Conservation (phyloP, 2,329 filamentous ascomycete species). For the Paecilomyces sp. region DNA sequence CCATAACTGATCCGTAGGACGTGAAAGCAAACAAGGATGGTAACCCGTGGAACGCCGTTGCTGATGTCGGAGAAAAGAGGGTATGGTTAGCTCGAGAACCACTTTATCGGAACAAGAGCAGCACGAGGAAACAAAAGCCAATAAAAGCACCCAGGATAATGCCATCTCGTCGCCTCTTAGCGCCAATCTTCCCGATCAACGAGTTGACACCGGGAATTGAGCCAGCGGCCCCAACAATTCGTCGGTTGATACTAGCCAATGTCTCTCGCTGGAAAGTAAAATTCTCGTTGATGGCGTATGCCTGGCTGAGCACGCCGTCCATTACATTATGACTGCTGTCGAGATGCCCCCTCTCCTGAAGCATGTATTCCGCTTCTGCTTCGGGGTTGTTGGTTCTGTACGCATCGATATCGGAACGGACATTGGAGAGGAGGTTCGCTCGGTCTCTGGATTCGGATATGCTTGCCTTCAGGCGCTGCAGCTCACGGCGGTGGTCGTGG, state of each 20-base stretch:
- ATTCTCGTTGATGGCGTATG: constrained; percentile 91
- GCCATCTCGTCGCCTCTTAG: constrained; percentile 89
- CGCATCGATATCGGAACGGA: constrained; percentile 84
- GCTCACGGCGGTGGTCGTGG: constrained; percentile 75
- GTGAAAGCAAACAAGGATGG: constrained; percentile 1
- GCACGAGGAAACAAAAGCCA: constrained; percentile 80
- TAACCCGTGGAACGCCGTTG: constrained; percentile 5
- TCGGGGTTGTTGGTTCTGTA: constrained; percentile 77
- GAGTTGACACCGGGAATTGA: constrained; percentile 90
- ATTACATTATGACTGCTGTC: constrained; percentile 86
- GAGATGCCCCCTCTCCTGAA: constrained; percentile 76
- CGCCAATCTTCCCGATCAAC: constrained; percentile 84
- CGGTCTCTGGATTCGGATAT: constrained; percentile 75
- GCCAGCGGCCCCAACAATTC: constrained; percentile 82
- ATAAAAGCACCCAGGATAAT: constrained; percentile 90
- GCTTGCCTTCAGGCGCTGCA: constrained; percentile 63
- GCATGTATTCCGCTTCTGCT: constrained; percentile 93
- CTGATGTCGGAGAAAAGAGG: neutral
- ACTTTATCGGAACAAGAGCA: constrained; percentile 67
- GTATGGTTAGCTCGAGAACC: neutral
- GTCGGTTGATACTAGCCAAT: constrained; percentile 76
- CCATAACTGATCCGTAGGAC: constrained; percentile 1
- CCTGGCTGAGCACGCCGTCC: constrained; percentile 86
- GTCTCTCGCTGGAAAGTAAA: constrained; percentile 85
- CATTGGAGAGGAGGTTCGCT: constrained; percentile 82